Evolutionary conservation across 2,329 filamentous ascomycete genomes (phyloP).

Genomic region (Stagonosporopsis vannaccii): DNA sequence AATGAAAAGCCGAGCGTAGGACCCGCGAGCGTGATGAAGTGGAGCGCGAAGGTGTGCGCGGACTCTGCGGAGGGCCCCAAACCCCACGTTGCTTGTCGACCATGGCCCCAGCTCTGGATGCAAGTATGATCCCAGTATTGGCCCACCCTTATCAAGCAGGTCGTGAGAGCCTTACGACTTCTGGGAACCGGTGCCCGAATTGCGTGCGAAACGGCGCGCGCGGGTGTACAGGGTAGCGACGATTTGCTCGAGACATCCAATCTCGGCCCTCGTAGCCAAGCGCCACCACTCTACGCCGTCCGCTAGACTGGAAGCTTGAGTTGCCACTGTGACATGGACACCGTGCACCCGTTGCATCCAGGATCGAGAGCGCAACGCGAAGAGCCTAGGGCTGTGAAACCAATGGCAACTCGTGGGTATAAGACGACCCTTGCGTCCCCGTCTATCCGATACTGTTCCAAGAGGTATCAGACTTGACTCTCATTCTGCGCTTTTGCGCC

Average conservation of each 20-base stretch:
- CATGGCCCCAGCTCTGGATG: constrained; percentile 18
- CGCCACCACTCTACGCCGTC: constrained; percentile 21
- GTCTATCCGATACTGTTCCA: constrained; percentile 12
- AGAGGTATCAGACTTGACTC: constrained; percentile 26
- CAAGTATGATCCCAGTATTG: constrained; percentile 20
- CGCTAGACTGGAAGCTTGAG: constrained; percentile 26
- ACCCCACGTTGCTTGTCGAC: constrained; percentile 29
- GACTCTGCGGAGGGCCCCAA: constrained; percentile 1
- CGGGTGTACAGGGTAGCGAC: constrained; percentile 19
- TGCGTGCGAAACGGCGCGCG: constrained; percentile 24
- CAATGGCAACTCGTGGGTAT: constrained; percentile 30
- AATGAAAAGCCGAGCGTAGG: neutral
- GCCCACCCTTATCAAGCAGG: constrained; percentile 35
- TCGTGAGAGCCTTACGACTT: constrained; percentile 16
- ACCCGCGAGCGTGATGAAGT: constrained; percentile 2
- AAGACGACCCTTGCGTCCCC: constrained; percentile 34
- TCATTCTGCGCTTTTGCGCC: constrained; percentile 27
- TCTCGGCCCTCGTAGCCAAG: constrained; percentile 28
- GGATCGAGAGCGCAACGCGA: constrained; percentile 16
- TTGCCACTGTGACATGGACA: constrained; percentile 15
- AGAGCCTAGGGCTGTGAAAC: constrained; percentile 25
- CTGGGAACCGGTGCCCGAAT: constrained; percentile 26
- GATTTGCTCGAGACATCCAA: constrained; percentile 27
- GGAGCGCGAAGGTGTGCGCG: constrained; percentile 8
- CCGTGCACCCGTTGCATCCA: constrained; percentile 26